These are phyloP conservation scores for Nelumbo lutea DNA, from an alignment of 164 flowering plant species.

Conservation along the genomic window DNA sequence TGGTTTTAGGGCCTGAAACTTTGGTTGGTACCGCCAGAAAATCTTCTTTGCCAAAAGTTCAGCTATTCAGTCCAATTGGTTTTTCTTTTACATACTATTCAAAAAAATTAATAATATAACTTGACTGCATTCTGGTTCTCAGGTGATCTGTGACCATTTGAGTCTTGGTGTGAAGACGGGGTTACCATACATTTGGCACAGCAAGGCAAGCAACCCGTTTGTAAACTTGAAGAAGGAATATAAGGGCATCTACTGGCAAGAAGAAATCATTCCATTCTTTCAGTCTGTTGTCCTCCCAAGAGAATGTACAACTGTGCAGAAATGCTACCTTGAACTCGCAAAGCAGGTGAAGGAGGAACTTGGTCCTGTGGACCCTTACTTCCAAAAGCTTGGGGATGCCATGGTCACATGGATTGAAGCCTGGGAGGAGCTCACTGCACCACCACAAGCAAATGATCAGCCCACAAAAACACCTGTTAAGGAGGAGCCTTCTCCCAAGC, in stretches of 20 bases:
- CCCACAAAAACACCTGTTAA: slow-evolving; percentile 4
- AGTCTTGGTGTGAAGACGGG: slow-evolving; percentile 47
- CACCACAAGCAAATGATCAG: slow-evolving; percentile 13
- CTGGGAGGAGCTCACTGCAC: slow-evolving; percentile 47
- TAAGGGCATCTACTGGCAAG: slow-evolving; percentile 51
- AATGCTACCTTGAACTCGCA: slow-evolving; percentile 50
- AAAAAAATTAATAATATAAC: too few species aligned
- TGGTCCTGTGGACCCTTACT: slow-evolving; percentile 41
- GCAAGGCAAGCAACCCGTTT: slow-evolving; percentile 66
- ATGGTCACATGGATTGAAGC: slow-evolving; percentile 59
- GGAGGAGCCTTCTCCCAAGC: slow-evolving; percentile 9
- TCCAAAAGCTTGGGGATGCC: slow-evolving; percentile 41
- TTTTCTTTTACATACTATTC: too few species aligned
- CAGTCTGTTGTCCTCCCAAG: slow-evolving; percentile 38
- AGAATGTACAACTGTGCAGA: slow-evolving; percentile 42
- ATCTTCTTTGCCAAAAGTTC: not conserved
- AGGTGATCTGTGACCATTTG: slow-evolving; percentile 57
- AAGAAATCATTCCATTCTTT: slow-evolving; percentile 55
- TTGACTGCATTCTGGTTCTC: not conserved
- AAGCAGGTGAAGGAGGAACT: slow-evolving; percentile 45
- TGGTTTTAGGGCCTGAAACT: not conserved
- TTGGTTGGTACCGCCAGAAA: not conserved
- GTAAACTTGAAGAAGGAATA: slow-evolving; percentile 52
- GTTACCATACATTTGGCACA: slow-evolving; percentile 47
- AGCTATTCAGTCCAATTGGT: not conserved